Percentiles rank a stretch among this genome's conserved stretches.
These are phyloP conservation scores for Penicillium mononematosum DNA, from an alignment of 495 filamentous ascomycete genomes.

Conservation along the genomic window DNA sequence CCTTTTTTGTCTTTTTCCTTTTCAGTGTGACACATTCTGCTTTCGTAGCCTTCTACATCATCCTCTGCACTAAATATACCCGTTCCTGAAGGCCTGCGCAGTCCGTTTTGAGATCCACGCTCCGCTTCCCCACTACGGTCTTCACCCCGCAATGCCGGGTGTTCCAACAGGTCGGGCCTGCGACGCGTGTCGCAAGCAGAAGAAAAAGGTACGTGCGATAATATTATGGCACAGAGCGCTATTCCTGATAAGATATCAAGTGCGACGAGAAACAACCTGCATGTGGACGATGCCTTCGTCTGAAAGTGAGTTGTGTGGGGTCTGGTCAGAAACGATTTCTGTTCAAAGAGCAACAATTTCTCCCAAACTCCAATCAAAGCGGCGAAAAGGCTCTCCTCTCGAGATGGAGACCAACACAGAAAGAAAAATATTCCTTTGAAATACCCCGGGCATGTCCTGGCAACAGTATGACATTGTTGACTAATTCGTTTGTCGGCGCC, in stretches of 20 bases:
- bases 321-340: slow-evolving; percentile 48
- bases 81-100: neutral
- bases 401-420: neutral
- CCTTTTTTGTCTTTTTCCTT: neutral
- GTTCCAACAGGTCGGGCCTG: slow-evolving; percentile 50
- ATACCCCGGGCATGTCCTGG: slow-evolving; percentile 13
- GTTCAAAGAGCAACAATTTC: slow-evolving; percentile 41
- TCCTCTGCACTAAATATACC: neutral
- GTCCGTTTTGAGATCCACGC: slow-evolving; percentile 9
- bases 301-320: slow-evolving; percentile 45
- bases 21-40: neutral
- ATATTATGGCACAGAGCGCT: neutral
- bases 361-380: neutral
- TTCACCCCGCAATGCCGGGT: slow-evolving; percentile 43
- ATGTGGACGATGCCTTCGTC: slow-evolving; percentile 49
- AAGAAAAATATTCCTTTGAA: neutral
- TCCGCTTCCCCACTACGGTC: neutral
- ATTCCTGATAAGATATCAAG: slow-evolving; percentile 20
- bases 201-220: slow-evolving; percentile 48
- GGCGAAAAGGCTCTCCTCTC: neutral
- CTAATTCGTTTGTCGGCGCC: slow-evolving; percentile 26
- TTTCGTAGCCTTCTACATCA: neutral
- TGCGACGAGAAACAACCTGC: slow-evolving; percentile 43
- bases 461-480: slow-evolving; percentile 26
- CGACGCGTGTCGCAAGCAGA: slow-evolving; percentile 50